Percentiles rank a stretch among this genome's conserved stretches.
Conservation (phyloP, 306 rosid species). For the Mucuna pruriens region DNA sequence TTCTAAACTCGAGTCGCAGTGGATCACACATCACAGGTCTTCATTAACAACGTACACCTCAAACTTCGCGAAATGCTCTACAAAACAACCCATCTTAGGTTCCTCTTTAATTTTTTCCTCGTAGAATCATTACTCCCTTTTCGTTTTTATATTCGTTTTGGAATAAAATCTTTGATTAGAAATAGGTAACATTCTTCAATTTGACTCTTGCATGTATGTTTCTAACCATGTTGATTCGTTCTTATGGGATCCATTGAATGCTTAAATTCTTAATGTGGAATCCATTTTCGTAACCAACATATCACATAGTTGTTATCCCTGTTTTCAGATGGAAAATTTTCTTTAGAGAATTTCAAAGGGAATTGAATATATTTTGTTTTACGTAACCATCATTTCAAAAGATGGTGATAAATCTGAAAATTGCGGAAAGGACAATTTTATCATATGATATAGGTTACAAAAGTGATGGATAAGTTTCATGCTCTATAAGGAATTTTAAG, state of each 20-base stretch:
- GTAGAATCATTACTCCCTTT: not conserved
- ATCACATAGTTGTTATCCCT: not conserved
- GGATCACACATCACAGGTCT: conserved; percentile 7
- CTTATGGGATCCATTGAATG: conserved; percentile 4
- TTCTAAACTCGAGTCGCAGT: not conserved
- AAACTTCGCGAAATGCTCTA: conserved; percentile 35
- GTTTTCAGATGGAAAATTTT: not conserved
- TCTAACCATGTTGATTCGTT: not conserved
- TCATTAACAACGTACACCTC: conserved; percentile 22
- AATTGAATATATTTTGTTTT: not conserved
- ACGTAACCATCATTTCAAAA: conserved; percentile 9
- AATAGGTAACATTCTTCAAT: conserved; percentile 30
- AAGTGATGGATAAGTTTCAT: not conserved
- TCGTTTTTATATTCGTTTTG: not conserved
- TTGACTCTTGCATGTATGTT: not conserved
- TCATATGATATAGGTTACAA: not conserved
- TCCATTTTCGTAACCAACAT: not conserved
- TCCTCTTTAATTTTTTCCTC: not conserved
- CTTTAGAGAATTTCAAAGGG: not conserved
- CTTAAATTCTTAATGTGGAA: not conserved
- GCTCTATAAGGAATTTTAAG: not conserved
- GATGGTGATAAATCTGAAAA: not conserved
- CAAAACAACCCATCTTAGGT: not conserved
- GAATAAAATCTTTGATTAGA: not conserved
- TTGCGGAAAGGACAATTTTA: not conserved